Conservation (phyloP, 139 green algal genomes). For the Tetradesmus lagerheimii region DNA sequence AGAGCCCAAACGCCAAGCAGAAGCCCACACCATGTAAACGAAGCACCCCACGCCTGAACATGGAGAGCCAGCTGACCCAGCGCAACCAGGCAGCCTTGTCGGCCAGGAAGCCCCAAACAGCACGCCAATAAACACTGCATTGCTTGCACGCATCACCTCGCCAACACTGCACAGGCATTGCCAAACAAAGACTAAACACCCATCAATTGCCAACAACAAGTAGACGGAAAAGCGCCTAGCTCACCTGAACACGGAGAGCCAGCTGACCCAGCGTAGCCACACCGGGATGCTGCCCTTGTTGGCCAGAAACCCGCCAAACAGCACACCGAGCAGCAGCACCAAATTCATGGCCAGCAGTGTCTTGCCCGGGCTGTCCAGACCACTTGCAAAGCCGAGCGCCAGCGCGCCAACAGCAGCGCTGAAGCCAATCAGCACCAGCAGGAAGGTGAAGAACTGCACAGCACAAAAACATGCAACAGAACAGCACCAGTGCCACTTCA, state of each 20-base stretch:
- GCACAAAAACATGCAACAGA: neutral
- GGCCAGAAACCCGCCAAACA: constrained; percentile 81
- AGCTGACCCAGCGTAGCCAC: constrained; percentile 74
- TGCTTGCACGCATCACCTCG: too few relatives aligned
- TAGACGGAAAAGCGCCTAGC: neutral
- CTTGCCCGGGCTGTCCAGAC: constrained; percentile 54
- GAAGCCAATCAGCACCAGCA: constrained; percentile 70
- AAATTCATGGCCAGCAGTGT: constrained; percentile 84
- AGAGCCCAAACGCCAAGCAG: neutral
- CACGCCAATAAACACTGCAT: too few relatives aligned
- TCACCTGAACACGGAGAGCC: constrained; percentile 66
- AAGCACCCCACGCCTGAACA: constrained; percentile 67
- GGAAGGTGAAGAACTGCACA: constrained; percentile 69
- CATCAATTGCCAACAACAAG: too few relatives aligned
- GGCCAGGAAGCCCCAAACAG: constrained; percentile 82
- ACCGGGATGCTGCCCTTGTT: constrained; percentile 68
- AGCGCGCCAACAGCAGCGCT: constrained; percentile 68
- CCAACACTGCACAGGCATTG: too few relatives aligned
- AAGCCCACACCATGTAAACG: neutral
- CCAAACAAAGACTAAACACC: too few relatives aligned
- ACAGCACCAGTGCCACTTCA: too few relatives aligned
- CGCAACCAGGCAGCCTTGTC: constrained; percentile 67
- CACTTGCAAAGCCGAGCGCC: constrained; percentile 64
- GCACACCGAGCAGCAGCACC: constrained; percentile 80
- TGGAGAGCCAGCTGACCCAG: constrained; percentile 73